Percentiles rank a stretch among this genome's conserved stretches.
Conservation (phyloP, 2,329 filamentous ascomycete genomes). For the Trichoderma cornu-damae region DNA sequence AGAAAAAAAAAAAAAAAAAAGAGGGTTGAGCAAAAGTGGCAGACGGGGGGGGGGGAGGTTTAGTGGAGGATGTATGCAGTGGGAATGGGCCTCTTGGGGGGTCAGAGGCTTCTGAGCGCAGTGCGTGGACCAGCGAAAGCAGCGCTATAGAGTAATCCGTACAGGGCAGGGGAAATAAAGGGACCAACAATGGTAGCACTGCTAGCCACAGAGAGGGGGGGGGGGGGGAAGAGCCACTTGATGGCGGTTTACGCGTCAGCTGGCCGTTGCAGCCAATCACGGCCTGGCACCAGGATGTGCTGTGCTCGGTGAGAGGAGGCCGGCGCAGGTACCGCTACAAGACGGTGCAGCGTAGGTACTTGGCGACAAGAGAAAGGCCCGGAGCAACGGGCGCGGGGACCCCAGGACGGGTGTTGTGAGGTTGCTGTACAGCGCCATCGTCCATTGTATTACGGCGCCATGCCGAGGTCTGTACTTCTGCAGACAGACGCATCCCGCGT, state of each 20-base stretch:
- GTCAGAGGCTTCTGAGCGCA: background rate
- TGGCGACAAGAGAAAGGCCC: background rate
- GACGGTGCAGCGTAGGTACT: conserved; percentile 16
- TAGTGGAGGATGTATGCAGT: conserved; percentile 14
- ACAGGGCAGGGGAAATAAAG: conserved; percentile 29
- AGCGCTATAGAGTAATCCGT: background rate
- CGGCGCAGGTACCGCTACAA: conserved; percentile 29
- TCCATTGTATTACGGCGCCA: background rate
- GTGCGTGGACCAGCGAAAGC: conserved; percentile 1
- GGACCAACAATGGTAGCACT: conserved; percentile 9
- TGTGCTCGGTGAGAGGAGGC: conserved; percentile 19
- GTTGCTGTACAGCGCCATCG: too few species aligned
- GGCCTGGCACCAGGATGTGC: conserved; percentile 24
- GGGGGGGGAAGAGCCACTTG: conserved; percentile 17
- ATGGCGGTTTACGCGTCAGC: conserved; percentile 39
- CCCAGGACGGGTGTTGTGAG: too few species aligned
- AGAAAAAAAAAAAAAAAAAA: background rate
- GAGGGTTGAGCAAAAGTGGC: conserved; percentile 5
- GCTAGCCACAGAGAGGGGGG: conserved; percentile 17
- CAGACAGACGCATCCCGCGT: too few species aligned
- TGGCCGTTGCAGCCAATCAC: conserved; percentile 30
- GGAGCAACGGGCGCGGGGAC: background rate
- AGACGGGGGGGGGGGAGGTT: conserved; percentile 16
- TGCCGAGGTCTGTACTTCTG: too few species aligned
- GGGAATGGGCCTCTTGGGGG: conserved; percentile 14